Evolutionary conservation across 768 basidiomycete species (phyloP).

Genomic region (Thelephora aurantiotincta): DNA sequence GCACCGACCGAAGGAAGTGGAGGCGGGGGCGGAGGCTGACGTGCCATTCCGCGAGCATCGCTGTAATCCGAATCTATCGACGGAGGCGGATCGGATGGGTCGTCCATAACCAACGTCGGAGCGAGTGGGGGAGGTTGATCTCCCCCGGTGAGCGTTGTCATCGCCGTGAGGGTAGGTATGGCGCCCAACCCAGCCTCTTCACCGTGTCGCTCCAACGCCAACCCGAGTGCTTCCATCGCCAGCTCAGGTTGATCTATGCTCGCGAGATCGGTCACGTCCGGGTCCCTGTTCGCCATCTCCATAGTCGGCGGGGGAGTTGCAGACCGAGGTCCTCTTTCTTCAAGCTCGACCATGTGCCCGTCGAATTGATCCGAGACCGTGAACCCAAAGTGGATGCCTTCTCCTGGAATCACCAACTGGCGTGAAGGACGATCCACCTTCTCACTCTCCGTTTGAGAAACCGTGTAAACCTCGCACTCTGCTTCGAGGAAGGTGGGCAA

Average conservation of each 20-base stretch:
- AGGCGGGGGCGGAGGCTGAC: conserved; percentile 11
- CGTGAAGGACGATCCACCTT: conserved; percentile 18
- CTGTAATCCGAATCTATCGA: conserved; percentile 75
- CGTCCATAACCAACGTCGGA: conserved; percentile 72
- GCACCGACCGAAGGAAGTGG: conserved; percentile 9
- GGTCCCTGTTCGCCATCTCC: conserved; percentile 60
- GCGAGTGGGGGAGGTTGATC: conserved; percentile 35
- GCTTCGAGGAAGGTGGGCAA: conserved; percentile 73
- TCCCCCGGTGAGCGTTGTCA: conserved; percentile 15
- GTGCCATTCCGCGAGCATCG: conserved; percentile 16
- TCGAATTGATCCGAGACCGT: conserved; percentile 60
- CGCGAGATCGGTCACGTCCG: conserved; percentile 53
- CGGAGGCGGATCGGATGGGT: conserved; percentile 79
- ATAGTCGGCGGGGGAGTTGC: conserved; percentile 64
- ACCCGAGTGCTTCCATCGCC: conserved; percentile 40
- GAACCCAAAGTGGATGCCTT: conserved; percentile 73
- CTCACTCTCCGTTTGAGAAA: conserved; percentile 23
- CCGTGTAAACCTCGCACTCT: conserved; percentile 63
- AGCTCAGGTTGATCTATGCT: conserved; percentile 38
- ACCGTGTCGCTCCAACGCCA: conserved; percentile 38
- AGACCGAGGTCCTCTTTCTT: conserved; percentile 26
- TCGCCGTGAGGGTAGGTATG: not conserved
- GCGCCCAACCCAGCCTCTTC: conserved; percentile 11
- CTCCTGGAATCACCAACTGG: conserved; percentile 40
- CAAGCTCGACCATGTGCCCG: conserved; percentile 56